Conservation (phyloP, 2,329 filamentous ascomycete species). For the Penicillium sp. region DNA sequence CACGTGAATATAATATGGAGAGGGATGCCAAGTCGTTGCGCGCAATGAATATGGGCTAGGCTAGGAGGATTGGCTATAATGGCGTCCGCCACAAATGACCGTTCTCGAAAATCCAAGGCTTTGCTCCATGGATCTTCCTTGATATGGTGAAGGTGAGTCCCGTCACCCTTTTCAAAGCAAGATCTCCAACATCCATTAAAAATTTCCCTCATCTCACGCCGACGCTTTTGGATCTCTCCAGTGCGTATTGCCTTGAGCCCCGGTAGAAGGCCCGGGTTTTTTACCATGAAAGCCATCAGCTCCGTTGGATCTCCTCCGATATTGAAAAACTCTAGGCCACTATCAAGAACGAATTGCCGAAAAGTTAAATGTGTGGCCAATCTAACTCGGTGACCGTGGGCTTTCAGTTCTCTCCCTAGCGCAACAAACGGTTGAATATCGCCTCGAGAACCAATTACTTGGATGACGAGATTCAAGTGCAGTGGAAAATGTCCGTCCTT, state of each 20-base stretch:
- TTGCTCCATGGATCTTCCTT: constrained; percentile 42
- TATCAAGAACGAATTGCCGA: constrained; percentile 66
- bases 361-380: constrained; percentile 73
- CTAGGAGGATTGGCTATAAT: constrained; percentile 79
- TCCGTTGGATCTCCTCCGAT: constrained; percentile 73
- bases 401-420: constrained; percentile 64
- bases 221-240: constrained; percentile 73
- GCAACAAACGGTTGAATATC: constrained; percentile 76
- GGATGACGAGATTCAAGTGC: constrained; percentile 64
- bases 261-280: constrained; percentile 82
- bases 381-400: constrained; percentile 70
- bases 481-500: not conserved
- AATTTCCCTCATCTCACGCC: constrained; percentile 74
- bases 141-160: constrained; percentile 53
- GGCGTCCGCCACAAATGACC: constrained; percentile 76
- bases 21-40: constrained; percentile 74
- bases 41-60: constrained; percentile 75
- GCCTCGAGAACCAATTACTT: constrained; percentile 72
- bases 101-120: constrained; percentile 41
- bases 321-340: constrained; percentile 71
- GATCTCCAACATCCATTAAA: constrained; percentile 80
- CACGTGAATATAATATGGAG: constrained; percentile 84
- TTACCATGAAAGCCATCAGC: constrained; percentile 87
- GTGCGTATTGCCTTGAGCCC: constrained; percentile 72
- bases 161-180: constrained; percentile 75